Percentiles rank a stretch among this genome's conserved stretches.
phyloP scores from a whole-genome alignment of 345 rosid species.

The Pistacia atlantica region DNA sequence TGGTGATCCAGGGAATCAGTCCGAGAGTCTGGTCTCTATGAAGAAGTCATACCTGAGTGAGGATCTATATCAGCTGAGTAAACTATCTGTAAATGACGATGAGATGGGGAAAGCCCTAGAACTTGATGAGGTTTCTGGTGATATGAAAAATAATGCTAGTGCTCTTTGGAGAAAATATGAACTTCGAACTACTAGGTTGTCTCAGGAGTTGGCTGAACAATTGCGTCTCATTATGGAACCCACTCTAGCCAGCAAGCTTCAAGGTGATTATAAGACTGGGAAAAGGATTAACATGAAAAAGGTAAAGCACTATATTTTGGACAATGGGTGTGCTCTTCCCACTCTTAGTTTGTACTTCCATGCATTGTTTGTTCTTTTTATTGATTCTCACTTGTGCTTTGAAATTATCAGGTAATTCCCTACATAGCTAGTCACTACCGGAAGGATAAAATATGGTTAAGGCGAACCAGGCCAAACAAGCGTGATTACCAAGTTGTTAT shows the following conservation, averaged over 20 bases:
- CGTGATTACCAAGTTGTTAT: conserved; percentile 94
- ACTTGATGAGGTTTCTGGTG: conserved; percentile 44
- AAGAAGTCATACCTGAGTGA: conserved; percentile 47
- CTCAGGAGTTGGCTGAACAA: conserved; percentile 95
- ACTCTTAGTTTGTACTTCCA: neutral
- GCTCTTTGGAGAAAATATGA: conserved; percentile 86
- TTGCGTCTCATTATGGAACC: conserved; percentile 94
- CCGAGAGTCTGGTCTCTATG: conserved; percentile 57
- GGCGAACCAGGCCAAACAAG: conserved; percentile 94
- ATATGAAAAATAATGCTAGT: conserved; percentile 45
- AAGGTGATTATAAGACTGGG: conserved; percentile 95
- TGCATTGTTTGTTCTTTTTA: neutral
- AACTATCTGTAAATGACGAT: conserved; percentile 47
- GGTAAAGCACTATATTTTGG: conserved; percentile 33
- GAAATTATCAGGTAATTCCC: conserved; percentile 64
- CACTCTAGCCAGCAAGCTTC: conserved; percentile 89
- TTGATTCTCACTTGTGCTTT: conserved; percentile 3
- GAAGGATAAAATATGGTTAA: conserved; percentile 93
- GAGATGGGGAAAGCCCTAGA: conserved; percentile 43
- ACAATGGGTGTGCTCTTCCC: neutral
- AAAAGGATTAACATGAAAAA: conserved; percentile 97
- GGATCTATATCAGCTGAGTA: conserved; percentile 41
- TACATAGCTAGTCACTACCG: conserved; percentile 95
- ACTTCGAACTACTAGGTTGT: conserved; percentile 65
- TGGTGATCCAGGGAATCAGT: conserved; percentile 35